These are phyloP conservation scores for Austroboletus eburneus DNA, from an alignment of 768 basidiomycete genomes.

Conservation along the genomic window DNA sequence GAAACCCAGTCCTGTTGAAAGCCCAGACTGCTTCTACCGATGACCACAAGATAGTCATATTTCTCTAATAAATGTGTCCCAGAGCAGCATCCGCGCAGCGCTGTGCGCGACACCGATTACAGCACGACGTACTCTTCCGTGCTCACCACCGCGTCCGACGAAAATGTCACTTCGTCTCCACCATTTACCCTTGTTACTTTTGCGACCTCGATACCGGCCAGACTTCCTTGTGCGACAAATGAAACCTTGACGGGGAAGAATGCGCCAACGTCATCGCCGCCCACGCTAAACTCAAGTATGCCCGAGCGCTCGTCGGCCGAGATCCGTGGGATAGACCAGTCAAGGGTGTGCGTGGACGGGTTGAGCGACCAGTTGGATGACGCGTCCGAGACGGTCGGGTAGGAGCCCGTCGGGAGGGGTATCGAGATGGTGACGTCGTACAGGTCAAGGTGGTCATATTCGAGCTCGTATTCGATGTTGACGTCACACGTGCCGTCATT, in stretches of 20 bases:
- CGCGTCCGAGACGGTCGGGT: slow-evolving; percentile 71
- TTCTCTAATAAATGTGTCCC: too few relatives aligned
- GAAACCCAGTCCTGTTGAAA: too few relatives aligned
- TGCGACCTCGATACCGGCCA: slow-evolving; percentile 70
- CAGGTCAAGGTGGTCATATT: slow-evolving; percentile 73
- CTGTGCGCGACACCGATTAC: slow-evolving; percentile 10
- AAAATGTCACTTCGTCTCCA: slow-evolving; percentile 48
- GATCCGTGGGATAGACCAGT: slow-evolving; percentile 79
- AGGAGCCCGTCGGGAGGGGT: slow-evolving; percentile 84
- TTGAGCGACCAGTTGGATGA: slow-evolving; percentile 80
- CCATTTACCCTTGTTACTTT: slow-evolving; percentile 51
- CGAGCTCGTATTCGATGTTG: slow-evolving; percentile 96
- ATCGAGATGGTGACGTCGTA: slow-evolving; percentile 88
- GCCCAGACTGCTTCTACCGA: too few relatives aligned
- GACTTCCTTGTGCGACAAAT: slow-evolving; percentile 77
- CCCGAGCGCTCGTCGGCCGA: slow-evolving; percentile 65
- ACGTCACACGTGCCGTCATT: slow-evolving; percentile 93
- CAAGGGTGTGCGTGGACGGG: slow-evolving; percentile 71
- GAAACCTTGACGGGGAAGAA: slow-evolving; percentile 92
- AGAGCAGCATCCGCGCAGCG: too few relatives aligned
- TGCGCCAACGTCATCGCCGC: slow-evolving; percentile 72
- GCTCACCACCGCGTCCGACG: slow-evolving; percentile 51
- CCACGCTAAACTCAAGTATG: slow-evolving; percentile 86
- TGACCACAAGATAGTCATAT: too few relatives aligned
- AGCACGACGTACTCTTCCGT: slow-evolving; percentile 58